Evolutionary conservation across 1,139 yeast genomes (phyloP).

Genomic region (Pichia sp.): DNA sequence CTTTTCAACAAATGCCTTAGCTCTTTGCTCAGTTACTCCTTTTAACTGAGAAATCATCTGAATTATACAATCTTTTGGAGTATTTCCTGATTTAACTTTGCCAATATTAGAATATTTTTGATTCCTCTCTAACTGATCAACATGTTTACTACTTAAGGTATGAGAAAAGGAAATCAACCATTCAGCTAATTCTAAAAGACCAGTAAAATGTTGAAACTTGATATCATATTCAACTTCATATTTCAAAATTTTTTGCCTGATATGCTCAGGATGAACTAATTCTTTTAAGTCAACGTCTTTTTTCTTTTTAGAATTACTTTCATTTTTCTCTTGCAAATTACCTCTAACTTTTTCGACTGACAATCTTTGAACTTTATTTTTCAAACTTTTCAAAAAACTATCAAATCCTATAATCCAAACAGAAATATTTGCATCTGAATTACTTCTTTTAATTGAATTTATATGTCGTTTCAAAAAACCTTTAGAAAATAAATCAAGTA

Average conservation of each 20-base stretch:
- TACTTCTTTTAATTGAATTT: constrained; percentile 21
- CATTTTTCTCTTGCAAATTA: constrained; percentile 7
- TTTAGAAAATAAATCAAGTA: constrained; percentile 34
- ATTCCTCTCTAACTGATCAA: constrained; percentile 52
- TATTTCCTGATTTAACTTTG: constrained; percentile 48
- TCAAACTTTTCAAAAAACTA: constrained; percentile 38
- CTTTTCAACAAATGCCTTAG: constrained; percentile 27
- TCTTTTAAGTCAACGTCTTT: constrained; percentile 9
- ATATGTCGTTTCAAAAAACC: constrained; percentile 24
- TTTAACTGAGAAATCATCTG: constrained; percentile 51
- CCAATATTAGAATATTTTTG: constrained; percentile 49
- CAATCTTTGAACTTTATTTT: constrained; percentile 38
- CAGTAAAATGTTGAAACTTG: constrained; percentile 44
- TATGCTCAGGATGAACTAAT: constrained; percentile 20
- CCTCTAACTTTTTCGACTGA: constrained; percentile 15
- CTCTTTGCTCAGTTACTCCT: constrained; percentile 42
- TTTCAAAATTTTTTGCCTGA: constrained; percentile 31
- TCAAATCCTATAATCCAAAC: constrained; percentile 47
- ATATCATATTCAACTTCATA: constrained; percentile 38
- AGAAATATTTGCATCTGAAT: constrained; percentile 30
- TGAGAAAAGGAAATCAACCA: constrained; percentile 55
- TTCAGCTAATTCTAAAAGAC: constrained; percentile 41
- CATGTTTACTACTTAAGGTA: constrained; percentile 45
- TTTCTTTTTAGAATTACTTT: not conserved
- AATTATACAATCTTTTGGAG: constrained; percentile 39